A percentile compares a stretch with the other conserved stretches of the same genome.
These are phyloP conservation scores for Bacidia gigantensis DNA, from an alignment of 495 filamentous ascomycete species.

Conservation along the genomic window DNA sequence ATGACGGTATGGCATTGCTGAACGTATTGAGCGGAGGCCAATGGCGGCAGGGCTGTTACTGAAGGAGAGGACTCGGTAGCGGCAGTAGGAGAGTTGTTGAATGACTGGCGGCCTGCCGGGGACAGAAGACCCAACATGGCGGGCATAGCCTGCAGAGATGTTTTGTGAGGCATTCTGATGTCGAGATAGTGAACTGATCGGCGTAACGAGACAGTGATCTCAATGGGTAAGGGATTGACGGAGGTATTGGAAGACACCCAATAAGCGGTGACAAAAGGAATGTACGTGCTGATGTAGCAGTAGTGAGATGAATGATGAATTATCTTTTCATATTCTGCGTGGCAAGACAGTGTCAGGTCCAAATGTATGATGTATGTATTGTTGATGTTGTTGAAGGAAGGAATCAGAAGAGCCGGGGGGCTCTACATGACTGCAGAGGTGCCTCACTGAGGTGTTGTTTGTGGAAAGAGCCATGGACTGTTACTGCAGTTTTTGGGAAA, in stretches of 20 bases:
- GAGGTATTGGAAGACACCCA: not conserved
- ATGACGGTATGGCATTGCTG: conserved; percentile 14
- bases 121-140: not conserved
- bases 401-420: not conserved
- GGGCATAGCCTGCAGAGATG: not conserved
- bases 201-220: too few relatives aligned
- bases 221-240: too few relatives aligned
- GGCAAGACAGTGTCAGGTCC: not conserved
- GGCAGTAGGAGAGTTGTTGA: not conserved
- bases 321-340: not conserved
- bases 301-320: not conserved
- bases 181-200: not conserved
- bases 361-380: not conserved
- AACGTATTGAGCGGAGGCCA: conserved; percentile 10
- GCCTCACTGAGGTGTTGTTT: not conserved
- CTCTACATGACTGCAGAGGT: not conserved
- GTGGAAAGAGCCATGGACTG: not conserved
- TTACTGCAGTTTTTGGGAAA: not conserved
- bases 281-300: not conserved
- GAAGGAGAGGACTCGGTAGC: not conserved
- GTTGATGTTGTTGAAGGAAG: not conserved
- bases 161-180: not conserved
- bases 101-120: not conserved
- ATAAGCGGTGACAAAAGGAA: not conserved
- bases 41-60: not conserved